These are phyloP conservation scores for Metschnikowia koreensis DNA, from an alignment of 805 yeast genomes.

Conservation along the genomic window DNA sequence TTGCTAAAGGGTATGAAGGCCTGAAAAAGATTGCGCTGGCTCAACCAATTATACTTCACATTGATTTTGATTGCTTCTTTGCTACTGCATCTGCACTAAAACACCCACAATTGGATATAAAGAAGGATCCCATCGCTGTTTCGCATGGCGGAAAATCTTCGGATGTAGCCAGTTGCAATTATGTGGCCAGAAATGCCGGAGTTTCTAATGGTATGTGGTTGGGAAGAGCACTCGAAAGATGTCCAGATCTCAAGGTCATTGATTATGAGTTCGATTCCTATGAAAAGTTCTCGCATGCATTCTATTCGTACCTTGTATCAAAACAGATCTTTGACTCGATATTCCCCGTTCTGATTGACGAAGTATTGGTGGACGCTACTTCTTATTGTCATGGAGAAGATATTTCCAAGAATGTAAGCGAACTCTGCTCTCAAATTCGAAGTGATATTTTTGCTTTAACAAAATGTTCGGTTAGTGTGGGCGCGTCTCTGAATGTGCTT, in stretches of 20 bases:
- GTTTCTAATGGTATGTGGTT: slow-evolving; percentile 92
- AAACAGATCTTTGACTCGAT: slow-evolving; percentile 47
- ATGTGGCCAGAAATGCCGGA: slow-evolving; percentile 77
- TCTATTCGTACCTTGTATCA: slow-evolving; percentile 59
- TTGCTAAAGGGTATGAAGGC: slow-evolving; percentile 21
- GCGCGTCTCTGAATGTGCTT: slow-evolving; percentile 70
- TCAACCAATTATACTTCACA: slow-evolving; percentile 55
- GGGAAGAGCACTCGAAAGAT: slow-evolving; percentile 55
- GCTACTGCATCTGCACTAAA: slow-evolving; percentile 75
- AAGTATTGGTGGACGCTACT: slow-evolving; percentile 74
- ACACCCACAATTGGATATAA: slow-evolving; percentile 52
- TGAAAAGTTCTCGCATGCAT: slow-evolving; percentile 58
- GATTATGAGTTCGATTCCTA: slow-evolving; percentile 76
- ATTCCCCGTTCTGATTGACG: slow-evolving; percentile 88
- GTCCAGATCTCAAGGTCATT: slow-evolving; percentile 64
- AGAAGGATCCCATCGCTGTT: slow-evolving; percentile 56
- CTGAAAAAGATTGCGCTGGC: slow-evolving; percentile 1
- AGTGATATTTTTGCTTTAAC: slow-evolving; percentile 43
- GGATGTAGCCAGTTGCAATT: slow-evolving; percentile 91
- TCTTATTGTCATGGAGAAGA: slow-evolving; percentile 18
- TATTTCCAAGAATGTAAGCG: slow-evolving; percentile 1
- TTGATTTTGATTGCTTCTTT: slow-evolving; percentile 94
- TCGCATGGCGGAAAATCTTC: slow-evolving; percentile 60
- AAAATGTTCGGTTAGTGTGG: slow-evolving; percentile 73
- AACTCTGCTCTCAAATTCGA: slow-evolving; percentile 37